phyloP scores from a whole-genome alignment of 2,329 filamentous ascomycete genomes.

The Hypoxylon sp. region DNA sequence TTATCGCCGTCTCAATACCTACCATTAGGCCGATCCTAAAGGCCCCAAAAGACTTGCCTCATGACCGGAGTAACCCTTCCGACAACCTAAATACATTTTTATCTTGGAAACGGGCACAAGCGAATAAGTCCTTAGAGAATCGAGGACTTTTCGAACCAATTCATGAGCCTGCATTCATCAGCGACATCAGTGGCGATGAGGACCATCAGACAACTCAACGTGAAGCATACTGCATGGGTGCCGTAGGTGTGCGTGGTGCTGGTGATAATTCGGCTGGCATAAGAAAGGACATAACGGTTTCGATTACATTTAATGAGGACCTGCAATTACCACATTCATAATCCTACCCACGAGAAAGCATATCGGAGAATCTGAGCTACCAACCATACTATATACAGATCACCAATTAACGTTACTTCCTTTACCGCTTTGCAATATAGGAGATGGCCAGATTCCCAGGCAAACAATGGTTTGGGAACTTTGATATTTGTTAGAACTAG shows the following conservation, averaged over 20 bases:
- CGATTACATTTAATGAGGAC: conserved; percentile 8
- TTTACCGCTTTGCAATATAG: no score
- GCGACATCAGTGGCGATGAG: background rate
- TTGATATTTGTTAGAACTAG: no score
- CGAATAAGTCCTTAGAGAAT: background rate
- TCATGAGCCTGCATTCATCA: background rate
- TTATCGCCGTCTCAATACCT: conserved; percentile 37
- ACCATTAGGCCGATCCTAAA: conserved; percentile 10
- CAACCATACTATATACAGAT: no score
- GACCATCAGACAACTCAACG: background rate
- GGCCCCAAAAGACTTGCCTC: background rate
- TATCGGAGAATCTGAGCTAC: background rate
- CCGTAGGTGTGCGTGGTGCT: background rate
- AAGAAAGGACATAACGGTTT: conserved; percentile 16
- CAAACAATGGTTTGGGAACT: no score
- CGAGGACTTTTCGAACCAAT: background rate
- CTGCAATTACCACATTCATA: background rate
- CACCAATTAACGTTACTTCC: no score
- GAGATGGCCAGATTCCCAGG: no score
- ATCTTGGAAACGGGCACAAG: background rate
- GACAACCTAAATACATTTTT: background rate
- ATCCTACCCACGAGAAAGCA: background rate
- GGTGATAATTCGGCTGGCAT: background rate
- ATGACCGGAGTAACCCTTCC: background rate
- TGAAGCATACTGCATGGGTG: background rate